A percentile compares a stretch with the other conserved stretches of the same genome.
phyloP scores from a whole-genome alignment of 2,329 filamentous ascomycete genomes.

The Nemania sp. region DNA sequence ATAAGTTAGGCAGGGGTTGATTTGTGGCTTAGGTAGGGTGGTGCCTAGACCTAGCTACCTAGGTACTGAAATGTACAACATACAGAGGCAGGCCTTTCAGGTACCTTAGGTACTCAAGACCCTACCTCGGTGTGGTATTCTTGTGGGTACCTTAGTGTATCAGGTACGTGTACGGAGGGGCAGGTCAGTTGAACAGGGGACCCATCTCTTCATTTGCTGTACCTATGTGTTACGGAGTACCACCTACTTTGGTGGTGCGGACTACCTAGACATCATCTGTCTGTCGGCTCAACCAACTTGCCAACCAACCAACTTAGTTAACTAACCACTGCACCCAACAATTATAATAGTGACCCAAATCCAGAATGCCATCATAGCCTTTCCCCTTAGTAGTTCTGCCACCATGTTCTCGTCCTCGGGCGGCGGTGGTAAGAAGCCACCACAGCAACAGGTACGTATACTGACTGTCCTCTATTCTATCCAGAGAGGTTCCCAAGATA shows the following conservation, averaged over 20 bases:
- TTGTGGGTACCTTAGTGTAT: no score
- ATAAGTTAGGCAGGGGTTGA: neutral
- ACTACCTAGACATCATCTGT: conserved; percentile 11
- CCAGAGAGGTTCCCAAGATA: conserved; percentile 6
- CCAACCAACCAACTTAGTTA: no score
- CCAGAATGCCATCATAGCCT: conserved; percentile 47
- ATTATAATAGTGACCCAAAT: conserved; percentile 29
- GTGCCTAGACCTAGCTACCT: no score
- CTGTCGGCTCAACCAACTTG: conserved; percentile 16
- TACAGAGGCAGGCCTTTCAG: no score
- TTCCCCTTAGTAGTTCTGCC: conserved; percentile 47
- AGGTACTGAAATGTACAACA: no score
- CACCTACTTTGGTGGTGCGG: neutral
- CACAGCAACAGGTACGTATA: conserved; percentile 75
- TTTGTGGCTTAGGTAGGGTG: neutral
- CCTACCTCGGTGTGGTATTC: neutral
- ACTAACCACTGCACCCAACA: conserved; percentile 9
- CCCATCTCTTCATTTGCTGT: neutral
- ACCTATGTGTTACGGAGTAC: no score
- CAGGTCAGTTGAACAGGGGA: conserved; percentile 13
- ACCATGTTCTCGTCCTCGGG: conserved; percentile 75
- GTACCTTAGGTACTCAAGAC: neutral
- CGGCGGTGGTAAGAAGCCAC: conserved; percentile 75
- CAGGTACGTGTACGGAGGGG: conserved; percentile 10
- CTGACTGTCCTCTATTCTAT: conserved; percentile 47